Evolutionary conservation across 805 yeast genomes (phyloP).

Genomic region (Ogataea henricii): DNA sequence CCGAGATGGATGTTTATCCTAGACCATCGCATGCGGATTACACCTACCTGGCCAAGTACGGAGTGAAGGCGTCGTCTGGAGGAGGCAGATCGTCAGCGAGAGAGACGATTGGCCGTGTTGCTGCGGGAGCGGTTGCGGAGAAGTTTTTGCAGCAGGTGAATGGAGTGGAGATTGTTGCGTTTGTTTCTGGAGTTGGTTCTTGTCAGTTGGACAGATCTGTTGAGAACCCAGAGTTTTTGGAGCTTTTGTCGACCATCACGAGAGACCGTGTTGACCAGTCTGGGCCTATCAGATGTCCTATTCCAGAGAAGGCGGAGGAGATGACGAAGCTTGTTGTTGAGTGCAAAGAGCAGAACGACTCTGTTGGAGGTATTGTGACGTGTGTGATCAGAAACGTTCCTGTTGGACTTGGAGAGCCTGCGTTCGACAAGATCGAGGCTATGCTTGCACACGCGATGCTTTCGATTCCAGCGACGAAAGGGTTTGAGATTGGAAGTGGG

Average conservation of each 20-base stretch:
- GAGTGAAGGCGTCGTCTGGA: slow-evolving; percentile 90
- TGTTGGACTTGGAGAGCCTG: slow-evolving; percentile 96
- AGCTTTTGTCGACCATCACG: slow-evolving; percentile 72
- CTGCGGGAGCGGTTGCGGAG: slow-evolving; percentile 98
- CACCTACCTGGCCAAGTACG: slow-evolving; percentile 89
- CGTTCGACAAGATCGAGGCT: slow-evolving; percentile 96
- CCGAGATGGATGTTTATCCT: slow-evolving; percentile 93
- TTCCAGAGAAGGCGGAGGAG: slow-evolving; percentile 60
- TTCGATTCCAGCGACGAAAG: slow-evolving; percentile 96
- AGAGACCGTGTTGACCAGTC: slow-evolving; percentile 84
- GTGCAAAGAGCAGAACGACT: slow-evolving; percentile 83
- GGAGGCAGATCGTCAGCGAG: slow-evolving; percentile 98
- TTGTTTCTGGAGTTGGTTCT: slow-evolving; percentile 90
- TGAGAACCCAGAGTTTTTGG: slow-evolving; percentile 60
- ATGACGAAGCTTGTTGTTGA: slow-evolving; percentile 89
- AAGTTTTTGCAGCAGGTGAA: slow-evolving; percentile 76
- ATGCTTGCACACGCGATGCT: slow-evolving; percentile 96
- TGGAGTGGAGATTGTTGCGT: slow-evolving; percentile 92
- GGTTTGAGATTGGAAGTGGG: slow-evolving; percentile 97
- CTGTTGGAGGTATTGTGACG: slow-evolving; percentile 97
- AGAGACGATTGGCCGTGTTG: slow-evolving; percentile 98
- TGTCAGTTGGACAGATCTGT: slow-evolving; percentile 77
- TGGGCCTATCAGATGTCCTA: slow-evolving; percentile 96
- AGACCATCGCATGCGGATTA: slow-evolving; percentile 98
- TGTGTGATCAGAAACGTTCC: slow-evolving; percentile 96